phyloP scores from a whole-genome alignment of 1,284 basidiomycete genomes.

The Coniophora puteana region DNA sequence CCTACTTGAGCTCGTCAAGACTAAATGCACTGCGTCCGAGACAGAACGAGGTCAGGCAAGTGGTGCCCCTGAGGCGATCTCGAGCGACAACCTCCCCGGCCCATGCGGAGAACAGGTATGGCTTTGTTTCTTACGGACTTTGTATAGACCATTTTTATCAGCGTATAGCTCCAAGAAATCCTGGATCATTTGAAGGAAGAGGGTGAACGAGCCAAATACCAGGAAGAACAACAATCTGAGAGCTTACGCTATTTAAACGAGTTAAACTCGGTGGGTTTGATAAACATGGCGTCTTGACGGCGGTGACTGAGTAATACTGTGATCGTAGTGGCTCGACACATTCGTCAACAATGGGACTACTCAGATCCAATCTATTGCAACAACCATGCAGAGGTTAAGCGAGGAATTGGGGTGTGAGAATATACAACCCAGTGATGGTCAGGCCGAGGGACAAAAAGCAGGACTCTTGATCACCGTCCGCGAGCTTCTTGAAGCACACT shows the following conservation, averaged over 20 bases:
- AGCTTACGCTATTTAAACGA: conserved; percentile 73
- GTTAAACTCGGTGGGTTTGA: conserved; percentile 58
- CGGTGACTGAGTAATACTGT: not conserved
- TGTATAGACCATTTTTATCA: conserved; percentile 1
- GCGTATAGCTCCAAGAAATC: conserved; percentile 38
- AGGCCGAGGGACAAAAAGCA: conserved; percentile 16
- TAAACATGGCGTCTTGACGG: not conserved
- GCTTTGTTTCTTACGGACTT: not conserved
- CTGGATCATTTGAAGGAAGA: conserved; percentile 42
- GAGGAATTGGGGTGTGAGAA: conserved; percentile 43
- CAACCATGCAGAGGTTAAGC: conserved; percentile 58
- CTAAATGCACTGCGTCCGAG: conserved; percentile 1
- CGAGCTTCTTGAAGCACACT: too few relatives aligned
- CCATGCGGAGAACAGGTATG: conserved; percentile 22
- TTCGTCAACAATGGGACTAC: conserved; percentile 73
- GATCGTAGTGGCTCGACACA: conserved; percentile 73
- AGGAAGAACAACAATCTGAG: conserved; percentile 62
- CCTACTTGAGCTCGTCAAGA: conserved; percentile 18
- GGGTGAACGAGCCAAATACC: conserved; percentile 40
- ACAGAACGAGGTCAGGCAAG: conserved; percentile 5
- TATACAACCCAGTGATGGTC: too few relatives aligned
- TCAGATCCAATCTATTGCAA: conserved; percentile 62
- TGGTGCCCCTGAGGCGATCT: not conserved
- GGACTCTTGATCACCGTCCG: conserved; percentile 1
- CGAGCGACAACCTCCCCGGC: conserved; percentile 6